Conservation (phyloP, 805 yeast genomes). For the Priceomyces castillae region DNA sequence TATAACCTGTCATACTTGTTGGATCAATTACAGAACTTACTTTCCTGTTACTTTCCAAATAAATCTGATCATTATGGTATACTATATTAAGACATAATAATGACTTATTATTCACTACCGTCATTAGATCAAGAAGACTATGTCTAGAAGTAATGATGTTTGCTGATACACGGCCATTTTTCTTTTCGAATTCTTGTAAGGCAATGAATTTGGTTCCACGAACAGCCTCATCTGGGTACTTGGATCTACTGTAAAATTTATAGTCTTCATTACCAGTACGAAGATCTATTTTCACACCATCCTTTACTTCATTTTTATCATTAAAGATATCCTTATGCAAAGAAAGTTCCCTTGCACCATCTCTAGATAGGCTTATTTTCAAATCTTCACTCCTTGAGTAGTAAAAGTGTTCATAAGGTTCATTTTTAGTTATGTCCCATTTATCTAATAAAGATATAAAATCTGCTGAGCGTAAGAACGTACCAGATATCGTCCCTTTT, state of each 20-base stretch:
- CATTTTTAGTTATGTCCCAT: constrained; percentile 1
- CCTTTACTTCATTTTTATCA: not conserved
- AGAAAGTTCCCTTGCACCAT: constrained; percentile 4
- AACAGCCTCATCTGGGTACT: constrained; percentile 4
- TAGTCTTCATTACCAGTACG: constrained; percentile 4
- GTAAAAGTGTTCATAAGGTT: constrained; percentile 6
- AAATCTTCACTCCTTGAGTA: constrained; percentile 8
- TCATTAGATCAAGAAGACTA: constrained; percentile 6
- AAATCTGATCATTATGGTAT: constrained; percentile 7
- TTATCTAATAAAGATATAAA: constrained; percentile 4
- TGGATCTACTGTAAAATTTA: constrained; percentile 4
- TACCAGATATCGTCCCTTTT: constrained; percentile 7
- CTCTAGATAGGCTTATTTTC: constrained; percentile 3
- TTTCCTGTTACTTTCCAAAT: constrained; percentile 6
- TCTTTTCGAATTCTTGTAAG: constrained; percentile 4
- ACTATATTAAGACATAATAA: constrained; percentile 5
- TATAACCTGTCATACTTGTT: constrained; percentile 9
- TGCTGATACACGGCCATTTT: constrained; percentile 1
- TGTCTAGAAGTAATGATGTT: constrained; percentile 9
- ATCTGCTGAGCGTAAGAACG: constrained; percentile 4
- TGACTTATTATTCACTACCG: constrained; percentile 1
- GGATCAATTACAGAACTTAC: not conserved
- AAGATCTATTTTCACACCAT: constrained; percentile 4
- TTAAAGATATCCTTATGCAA: constrained; percentile 4
- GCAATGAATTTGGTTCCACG: constrained; percentile 9